phyloP scores from a whole-genome alignment of 371 early-diverging fungal genomes.

The Saksenaea oblongispora region DNA sequence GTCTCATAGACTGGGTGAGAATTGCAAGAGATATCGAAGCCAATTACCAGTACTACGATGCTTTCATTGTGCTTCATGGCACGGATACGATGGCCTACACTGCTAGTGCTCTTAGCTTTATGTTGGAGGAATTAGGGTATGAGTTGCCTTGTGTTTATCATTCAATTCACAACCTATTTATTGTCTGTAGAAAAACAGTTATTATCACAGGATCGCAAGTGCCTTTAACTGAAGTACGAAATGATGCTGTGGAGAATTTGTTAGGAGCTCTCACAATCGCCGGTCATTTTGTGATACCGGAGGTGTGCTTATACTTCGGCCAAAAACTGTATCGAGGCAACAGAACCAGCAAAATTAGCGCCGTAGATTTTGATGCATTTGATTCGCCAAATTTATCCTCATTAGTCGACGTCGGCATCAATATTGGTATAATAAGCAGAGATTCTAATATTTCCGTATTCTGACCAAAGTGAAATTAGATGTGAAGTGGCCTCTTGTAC shows the following conservation, averaged over 20 bases:
- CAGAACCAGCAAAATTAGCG: constrained; percentile 89
- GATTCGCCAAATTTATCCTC: constrained; percentile 93
- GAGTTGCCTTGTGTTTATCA: neutral
- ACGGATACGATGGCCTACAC: constrained; percentile 97
- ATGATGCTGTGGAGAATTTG: constrained; percentile 96
- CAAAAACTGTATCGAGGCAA: constrained; percentile 96
- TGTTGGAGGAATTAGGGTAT: constrained; percentile 92
- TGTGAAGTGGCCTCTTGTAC: constrained; percentile 88
- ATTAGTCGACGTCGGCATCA: constrained; percentile 90
- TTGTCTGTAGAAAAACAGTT: constrained; percentile 80
- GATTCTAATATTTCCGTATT: neutral
- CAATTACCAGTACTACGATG: constrained; percentile 90
- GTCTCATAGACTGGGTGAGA: constrained; percentile 85
- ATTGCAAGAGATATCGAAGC: constrained; percentile 95
- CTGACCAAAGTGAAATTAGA: constrained; percentile 47
- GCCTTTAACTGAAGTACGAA: constrained; percentile 95
- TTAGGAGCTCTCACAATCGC: constrained; percentile 89
- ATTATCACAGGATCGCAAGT: constrained; percentile 96
- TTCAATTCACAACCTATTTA: neutral
- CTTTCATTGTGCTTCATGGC: constrained; percentile 93
- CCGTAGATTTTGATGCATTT: constrained; percentile 96
- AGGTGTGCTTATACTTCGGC: constrained; percentile 93
- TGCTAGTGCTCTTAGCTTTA: constrained; percentile 92
- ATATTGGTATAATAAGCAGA: constrained; percentile 68
- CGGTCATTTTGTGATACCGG: constrained; percentile 97